These are phyloP conservation scores for Mycena floridula DNA, from an alignment of 768 basidiomycete genomes.

Conservation along the genomic window DNA sequence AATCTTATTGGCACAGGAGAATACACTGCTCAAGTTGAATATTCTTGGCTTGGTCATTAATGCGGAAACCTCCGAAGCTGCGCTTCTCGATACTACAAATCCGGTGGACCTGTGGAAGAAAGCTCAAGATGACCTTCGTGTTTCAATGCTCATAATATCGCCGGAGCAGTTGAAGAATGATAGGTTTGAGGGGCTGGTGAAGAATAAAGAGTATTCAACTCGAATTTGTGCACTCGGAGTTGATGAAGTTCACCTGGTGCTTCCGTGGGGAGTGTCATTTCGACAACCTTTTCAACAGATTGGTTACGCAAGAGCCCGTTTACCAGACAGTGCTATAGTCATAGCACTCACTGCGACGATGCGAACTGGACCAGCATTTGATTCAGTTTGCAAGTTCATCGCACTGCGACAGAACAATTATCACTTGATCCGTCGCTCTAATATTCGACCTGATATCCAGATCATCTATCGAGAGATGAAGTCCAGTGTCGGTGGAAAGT, in stretches of 20 bases:
- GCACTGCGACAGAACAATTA: slow-evolving; percentile 13
- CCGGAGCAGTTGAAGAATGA: slow-evolving; percentile 17
- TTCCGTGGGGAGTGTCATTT: slow-evolving; percentile 18
- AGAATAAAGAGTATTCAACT: slow-evolving; percentile 9
- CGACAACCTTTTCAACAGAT: slow-evolving; percentile 19
- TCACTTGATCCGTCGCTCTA: slow-evolving; percentile 18
- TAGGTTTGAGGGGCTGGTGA: slow-evolving; percentile 14
- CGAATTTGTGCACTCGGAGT: slow-evolving; percentile 17
- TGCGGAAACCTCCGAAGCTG: neutral
- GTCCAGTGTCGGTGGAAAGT: slow-evolving; percentile 9
- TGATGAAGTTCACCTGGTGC: slow-evolving; percentile 21
- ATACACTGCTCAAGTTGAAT: neutral
- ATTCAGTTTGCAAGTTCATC: slow-evolving; percentile 12
- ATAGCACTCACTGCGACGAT: neutral
- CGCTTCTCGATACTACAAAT: neutral
- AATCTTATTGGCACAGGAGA: neutral
- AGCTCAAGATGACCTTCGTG: neutral
- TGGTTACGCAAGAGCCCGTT: slow-evolving; percentile 11
- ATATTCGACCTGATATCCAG: slow-evolving; percentile 19
- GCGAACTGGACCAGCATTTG: neutral
- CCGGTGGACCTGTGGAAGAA: neutral
- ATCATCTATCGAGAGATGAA: slow-evolving; percentile 13
- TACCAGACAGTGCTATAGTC: slow-evolving; percentile 5
- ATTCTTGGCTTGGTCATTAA: neutral
- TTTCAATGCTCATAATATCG: slow-evolving; percentile 14